Conservation (phyloP, 1,284 basidiomycete genomes). For the Porogramme epimiltina region DNA sequence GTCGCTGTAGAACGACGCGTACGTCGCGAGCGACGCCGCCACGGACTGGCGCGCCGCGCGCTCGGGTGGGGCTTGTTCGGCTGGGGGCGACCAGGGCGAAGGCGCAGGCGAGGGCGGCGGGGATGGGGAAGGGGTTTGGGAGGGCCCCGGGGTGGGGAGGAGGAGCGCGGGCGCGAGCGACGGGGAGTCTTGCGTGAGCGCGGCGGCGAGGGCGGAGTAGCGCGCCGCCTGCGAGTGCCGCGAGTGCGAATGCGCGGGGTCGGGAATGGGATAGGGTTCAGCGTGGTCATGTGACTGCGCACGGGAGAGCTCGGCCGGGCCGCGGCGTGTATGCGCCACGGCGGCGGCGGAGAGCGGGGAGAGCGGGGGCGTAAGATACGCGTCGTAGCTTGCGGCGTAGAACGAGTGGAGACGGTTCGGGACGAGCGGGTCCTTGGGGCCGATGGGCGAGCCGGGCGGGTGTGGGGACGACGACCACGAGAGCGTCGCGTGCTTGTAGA, state of each 20-base stretch:
- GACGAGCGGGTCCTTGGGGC: background rate
- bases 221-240: too few relatives aligned
- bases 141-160: background rate
- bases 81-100: background rate
- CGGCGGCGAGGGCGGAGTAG: too few relatives aligned
- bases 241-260: too few relatives aligned
- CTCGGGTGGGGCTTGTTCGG: background rate
- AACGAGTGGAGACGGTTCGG: background rate
- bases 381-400: background rate
- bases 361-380: background rate
- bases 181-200: too few relatives aligned
- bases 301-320: too few relatives aligned
- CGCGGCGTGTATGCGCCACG: too few relatives aligned
- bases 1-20: background rate
- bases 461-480: background rate
- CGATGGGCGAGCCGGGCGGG: background rate
- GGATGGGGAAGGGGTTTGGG: background rate
- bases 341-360: background rate
- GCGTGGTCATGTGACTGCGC: too few relatives aligned
- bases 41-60: background rate
- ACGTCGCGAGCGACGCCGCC: too few relatives aligned
- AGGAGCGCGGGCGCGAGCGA: too few relatives aligned
- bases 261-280: too few relatives aligned
- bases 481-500: too few relatives aligned
- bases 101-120: background rate